Base-by-base conservation (phyloP, 192 early-diverging fungal genomes). In the Allomyces macrogynus region DNA sequence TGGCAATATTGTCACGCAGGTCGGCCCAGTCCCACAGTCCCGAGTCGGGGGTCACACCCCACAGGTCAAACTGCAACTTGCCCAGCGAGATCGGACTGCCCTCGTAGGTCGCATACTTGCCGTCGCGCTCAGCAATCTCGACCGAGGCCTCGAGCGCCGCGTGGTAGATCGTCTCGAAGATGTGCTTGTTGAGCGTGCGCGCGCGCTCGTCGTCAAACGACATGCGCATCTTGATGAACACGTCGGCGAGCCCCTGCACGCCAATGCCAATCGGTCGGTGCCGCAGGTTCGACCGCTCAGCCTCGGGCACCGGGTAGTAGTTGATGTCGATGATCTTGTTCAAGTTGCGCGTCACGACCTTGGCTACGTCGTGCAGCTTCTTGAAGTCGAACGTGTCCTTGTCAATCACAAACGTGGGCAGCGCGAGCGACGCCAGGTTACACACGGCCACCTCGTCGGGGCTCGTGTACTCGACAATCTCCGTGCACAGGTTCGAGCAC, bases 261-360 rank as follows among this genome's bases (percentile, higher is more conserved):
- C 95, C 95, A n/a, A 98, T 73, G 43, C 93, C 95, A 69, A 98
- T 87, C n/a, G 95, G 95, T 22, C 95, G 83, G 75, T 98, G 90
- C 62, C 88, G 89, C 80, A 89, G 79, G 82, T 98, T 98, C 65
- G 90, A 93, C 65, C 71, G 71, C 24, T 82, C 80, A 8, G 93
- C 90, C 77, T 93, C 90, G 22, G 74, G 75, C 22, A 98, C 90
- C 16, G 95, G 93, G 73, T 98, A 98, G 72, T 86, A 95, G 80
- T 98, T 98, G 67, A 88, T 76, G 73, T 98, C 93, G 65, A 98
- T 98, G 69, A 98, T 91, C 77, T 87, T 92, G 83, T 98, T 91
- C 63, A 98, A 75, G 79, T 98, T 98, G 67, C 77, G 76, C 7
- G 91, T 86, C 9, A 94, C 80, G 4, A 94, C 87, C 73, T 97